phyloP scores from a whole-genome alignment of 495 filamentous ascomycete genomes.

The Annulohypoxylon nitens region DNA sequence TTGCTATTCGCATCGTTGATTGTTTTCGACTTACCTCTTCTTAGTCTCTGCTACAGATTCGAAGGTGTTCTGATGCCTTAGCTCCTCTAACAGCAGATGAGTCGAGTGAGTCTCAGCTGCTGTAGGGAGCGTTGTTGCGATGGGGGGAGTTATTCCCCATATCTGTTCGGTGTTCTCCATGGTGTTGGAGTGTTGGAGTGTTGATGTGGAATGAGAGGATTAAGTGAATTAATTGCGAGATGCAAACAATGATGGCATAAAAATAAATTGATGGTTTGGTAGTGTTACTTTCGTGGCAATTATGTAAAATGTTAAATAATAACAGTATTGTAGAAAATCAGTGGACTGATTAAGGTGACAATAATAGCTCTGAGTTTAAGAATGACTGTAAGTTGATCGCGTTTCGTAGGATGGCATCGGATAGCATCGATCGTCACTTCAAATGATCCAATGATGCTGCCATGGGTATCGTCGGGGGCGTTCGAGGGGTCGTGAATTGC shows the following conservation, averaged over 20 bases:
- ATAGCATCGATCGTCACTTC: constrained; percentile 34
- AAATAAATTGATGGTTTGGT: neutral
- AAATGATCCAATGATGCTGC: constrained; percentile 31
- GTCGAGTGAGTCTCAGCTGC: constrained; percentile 79
- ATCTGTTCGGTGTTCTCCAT: constrained; percentile 53
- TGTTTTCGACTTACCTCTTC: constrained; percentile 69
- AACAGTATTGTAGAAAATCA: constrained; percentile 9
- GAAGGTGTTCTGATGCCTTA: constrained; percentile 91
- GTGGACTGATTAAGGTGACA: neutral
- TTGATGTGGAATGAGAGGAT: neutral
- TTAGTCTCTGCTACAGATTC: constrained; percentile 84
- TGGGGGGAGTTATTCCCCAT: constrained; percentile 87
- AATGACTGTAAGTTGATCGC: constrained; percentile 12
- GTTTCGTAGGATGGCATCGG: constrained; percentile 25
- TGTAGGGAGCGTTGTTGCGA: constrained; percentile 81
- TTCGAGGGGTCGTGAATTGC: constrained; percentile 3
- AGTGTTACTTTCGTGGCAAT: neutral
- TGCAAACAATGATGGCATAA: neutral
- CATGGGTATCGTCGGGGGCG: constrained; percentile 14
- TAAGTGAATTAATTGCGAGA: neutral
- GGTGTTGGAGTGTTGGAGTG: neutral
- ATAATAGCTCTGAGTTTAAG: neutral
- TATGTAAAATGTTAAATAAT: constrained; percentile 12
- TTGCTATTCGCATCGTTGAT: neutral
- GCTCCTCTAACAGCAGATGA: constrained; percentile 81